phyloP scores from a whole-genome alignment of 306 rosid genomes.

The Acacia melanoxylon region DNA sequence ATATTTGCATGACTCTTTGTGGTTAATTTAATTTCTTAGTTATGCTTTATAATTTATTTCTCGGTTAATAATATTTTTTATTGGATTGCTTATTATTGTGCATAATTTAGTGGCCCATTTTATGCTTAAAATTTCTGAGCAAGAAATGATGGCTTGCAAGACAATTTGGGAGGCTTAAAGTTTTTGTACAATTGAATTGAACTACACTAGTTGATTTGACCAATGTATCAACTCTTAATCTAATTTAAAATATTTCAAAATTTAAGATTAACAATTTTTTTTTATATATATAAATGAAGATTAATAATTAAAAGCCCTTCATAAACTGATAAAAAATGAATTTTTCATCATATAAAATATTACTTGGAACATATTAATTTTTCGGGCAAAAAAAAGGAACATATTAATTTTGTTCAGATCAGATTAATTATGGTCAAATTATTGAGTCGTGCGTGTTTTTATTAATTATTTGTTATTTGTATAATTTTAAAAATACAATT shows the following conservation, averaged over 20 bases:
- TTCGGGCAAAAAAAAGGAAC: background rate
- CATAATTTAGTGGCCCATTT: background rate
- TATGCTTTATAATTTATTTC: background rate
- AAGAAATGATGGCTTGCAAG: slow-evolving; percentile 10
- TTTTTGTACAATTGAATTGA: background rate
- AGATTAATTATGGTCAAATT: background rate
- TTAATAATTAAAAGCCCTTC: background rate
- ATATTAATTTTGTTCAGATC: background rate
- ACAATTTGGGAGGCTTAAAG: background rate
- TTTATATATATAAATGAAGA: too few species aligned
- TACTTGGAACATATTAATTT: background rate
- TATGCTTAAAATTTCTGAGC: background rate
- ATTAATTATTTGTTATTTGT: too few species aligned
- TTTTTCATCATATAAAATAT: background rate
- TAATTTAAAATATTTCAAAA: background rate
- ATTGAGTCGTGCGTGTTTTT: background rate
- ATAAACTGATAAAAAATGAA: background rate
- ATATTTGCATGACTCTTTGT: background rate
- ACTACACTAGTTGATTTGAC: background rate
- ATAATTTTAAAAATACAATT: background rate
- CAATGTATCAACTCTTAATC: background rate
- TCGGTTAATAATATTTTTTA: background rate
- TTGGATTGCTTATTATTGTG: background rate
- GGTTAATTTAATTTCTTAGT: background rate
- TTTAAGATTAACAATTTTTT: background rate